phyloP scores from a whole-genome alignment of 306 rosid genomes.

The Fragaria nilgerrensis region DNA sequence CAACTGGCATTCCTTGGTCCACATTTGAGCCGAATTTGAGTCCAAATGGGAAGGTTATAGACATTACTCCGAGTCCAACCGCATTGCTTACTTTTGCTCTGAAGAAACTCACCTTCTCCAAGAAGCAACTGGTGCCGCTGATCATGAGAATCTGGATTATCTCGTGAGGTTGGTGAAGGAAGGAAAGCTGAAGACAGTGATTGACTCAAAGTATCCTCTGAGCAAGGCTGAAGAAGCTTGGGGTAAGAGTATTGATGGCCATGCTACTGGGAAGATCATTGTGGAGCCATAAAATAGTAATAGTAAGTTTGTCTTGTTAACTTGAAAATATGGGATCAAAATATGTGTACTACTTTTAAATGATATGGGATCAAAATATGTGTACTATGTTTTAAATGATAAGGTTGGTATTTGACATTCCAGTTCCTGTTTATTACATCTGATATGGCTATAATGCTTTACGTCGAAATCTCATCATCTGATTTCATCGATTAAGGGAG shows the following conservation, averaged over 20 bases:
- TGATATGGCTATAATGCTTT: not conserved
- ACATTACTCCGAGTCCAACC: slow-evolving; percentile 40
- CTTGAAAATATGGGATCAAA: not conserved
- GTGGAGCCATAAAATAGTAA: slow-evolving; percentile 29
- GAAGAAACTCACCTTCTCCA: slow-evolving; percentile 62
- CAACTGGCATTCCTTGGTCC: slow-evolving; percentile 60
- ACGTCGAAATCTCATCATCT: not conserved
- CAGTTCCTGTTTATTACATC: not conserved
- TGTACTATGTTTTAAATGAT: not conserved
- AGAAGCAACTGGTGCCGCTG: slow-evolving; percentile 64
- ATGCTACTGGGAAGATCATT: slow-evolving; percentile 86
- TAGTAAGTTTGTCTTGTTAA: not conserved
- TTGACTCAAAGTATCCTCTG: slow-evolving; percentile 62
- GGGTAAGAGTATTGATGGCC: slow-evolving; percentile 73
- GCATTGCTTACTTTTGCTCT: slow-evolving; percentile 40
- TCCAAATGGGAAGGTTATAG: slow-evolving; percentile 63
- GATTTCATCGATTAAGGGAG: not conserved
- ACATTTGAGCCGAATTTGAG: slow-evolving; percentile 67
- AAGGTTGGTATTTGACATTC: not conserved
- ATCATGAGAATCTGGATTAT: slow-evolving; percentile 41
- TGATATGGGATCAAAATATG: not conserved
- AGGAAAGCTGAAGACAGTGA: slow-evolving; percentile 66
- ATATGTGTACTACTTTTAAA: not conserved
- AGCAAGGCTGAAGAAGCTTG: slow-evolving; percentile 65
- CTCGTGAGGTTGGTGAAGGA: slow-evolving; percentile 64